phyloP scores from a whole-genome alignment of 2,329 filamentous ascomycete genomes.

The Arthrinium phaeospermum region DNA sequence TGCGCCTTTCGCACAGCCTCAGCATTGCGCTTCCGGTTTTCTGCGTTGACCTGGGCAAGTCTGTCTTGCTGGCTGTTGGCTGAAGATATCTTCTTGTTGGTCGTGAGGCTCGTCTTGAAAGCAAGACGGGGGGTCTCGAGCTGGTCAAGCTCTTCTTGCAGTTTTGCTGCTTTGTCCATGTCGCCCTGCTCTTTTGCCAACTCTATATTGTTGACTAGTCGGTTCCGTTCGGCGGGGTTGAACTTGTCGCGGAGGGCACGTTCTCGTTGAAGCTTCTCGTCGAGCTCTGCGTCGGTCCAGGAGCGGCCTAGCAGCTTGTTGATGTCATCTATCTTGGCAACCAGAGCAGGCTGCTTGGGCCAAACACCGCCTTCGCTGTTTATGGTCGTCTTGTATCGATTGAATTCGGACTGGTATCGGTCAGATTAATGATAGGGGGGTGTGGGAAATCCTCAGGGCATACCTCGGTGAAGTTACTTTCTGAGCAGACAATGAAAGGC shows the following conservation, averaged over 20 bases:
- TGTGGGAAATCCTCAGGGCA: conserved; percentile 27
- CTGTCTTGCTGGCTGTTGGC: conserved; percentile 75
- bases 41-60: conserved; percentile 80
- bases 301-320: conserved; percentile 77
- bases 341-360: conserved; percentile 73
- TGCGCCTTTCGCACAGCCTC: conserved; percentile 92
- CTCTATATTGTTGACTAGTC: conserved; percentile 68
- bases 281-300: conserved; percentile 85
- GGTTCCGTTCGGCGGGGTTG: conserved; percentile 70
- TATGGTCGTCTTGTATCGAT: conserved; percentile 79
- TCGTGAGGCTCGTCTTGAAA: conserved; percentile 69
- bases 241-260: conserved; percentile 70
- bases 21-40: conserved; percentile 84
- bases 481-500: conserved; percentile 90
- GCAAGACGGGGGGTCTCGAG: conserved; percentile 74
- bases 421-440: not conserved
- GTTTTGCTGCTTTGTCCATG: conserved; percentile 56
- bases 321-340: conserved; percentile 79
- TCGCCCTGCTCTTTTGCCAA: conserved; percentile 71
- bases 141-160: conserved; percentile 66
- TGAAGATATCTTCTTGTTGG: conserved; percentile 57
- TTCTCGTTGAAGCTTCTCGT: conserved; percentile 76
- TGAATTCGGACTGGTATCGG: conserved; percentile 70
- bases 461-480: conserved; percentile 83
- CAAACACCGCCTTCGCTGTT: conserved; percentile 73